phyloP scores from a whole-genome alignment of 2,329 filamentous ascomycete genomes.

The Aureobasidium zeae region DNA sequence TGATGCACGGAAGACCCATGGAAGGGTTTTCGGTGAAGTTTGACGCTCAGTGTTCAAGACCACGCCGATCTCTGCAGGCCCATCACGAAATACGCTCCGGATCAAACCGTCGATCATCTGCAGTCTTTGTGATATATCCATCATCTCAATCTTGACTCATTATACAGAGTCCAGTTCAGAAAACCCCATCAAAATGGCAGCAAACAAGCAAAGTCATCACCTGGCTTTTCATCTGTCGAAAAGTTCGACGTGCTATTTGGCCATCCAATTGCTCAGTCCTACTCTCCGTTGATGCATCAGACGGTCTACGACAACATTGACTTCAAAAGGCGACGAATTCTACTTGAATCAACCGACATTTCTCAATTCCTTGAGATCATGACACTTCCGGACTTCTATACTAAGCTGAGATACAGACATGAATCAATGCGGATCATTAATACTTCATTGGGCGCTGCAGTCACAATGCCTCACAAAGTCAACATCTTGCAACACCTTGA shows the following conservation, averaged over 20 bases:
- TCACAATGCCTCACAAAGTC: slow-evolving; percentile 81
- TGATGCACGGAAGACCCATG: too few relatives aligned
- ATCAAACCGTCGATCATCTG: too few relatives aligned
- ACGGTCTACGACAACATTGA: slow-evolving; percentile 43
- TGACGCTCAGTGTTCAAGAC: too few relatives aligned
- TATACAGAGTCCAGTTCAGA: too few relatives aligned
- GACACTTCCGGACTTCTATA: slow-evolving; percentile 52
- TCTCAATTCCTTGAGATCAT: slow-evolving; percentile 39
- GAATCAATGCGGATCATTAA: neutral
- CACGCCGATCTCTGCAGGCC: too few relatives aligned
- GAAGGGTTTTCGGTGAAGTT: too few relatives aligned
- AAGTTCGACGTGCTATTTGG: slow-evolving; percentile 48
- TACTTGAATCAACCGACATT: slow-evolving; percentile 39
- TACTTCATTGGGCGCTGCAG: slow-evolving; percentile 44
- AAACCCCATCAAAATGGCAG: too few relatives aligned
- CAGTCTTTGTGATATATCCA: too few relatives aligned
- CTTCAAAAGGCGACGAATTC: slow-evolving; percentile 44
- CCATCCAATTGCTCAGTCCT: slow-evolving; percentile 48
- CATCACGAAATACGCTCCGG: too few relatives aligned
- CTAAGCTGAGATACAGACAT: slow-evolving; percentile 29
- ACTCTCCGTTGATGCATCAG: slow-evolving; percentile 46
- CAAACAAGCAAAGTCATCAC: neutral
- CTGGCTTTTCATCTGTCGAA: slow-evolving; percentile 30
- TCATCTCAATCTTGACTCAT: too few relatives aligned
- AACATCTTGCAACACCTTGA: slow-evolving; percentile 65